Base-by-base conservation (phyloP, 352 stramenopile species). In the Globisporangium paddicum region DNA sequence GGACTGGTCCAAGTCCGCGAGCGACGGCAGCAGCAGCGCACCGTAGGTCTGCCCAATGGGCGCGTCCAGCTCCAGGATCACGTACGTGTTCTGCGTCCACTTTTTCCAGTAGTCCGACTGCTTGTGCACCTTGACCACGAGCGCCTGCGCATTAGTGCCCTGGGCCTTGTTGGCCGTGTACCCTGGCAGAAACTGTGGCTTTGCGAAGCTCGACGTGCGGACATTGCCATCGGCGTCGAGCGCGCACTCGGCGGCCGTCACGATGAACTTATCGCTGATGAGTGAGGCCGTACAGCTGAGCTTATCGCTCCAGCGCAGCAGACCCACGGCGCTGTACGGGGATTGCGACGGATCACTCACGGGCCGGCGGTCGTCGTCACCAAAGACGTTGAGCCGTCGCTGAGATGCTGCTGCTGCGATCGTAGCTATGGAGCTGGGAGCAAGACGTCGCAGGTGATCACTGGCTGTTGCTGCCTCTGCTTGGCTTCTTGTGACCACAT, bases 81-180 rank as follows among this genome's bases (percentile, higher is more conserved):
- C 79, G 58, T 91, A 91, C 28, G 71, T 77, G 48, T 87, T 73
- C 16, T 67, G 53, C 0, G 66, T 86, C 75, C 77, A 86, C 21
- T 81, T 67, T 34, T 71, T 75, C 80, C 80, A 90, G 53, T 72
- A 90, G 26, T 84, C 72, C 1, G 76, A 83, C 58, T 90, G 80
- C 26, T 74, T 77, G 64, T 90, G 72, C 26, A 88, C 66, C 48
- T 64, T 70, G 55, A 62, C 63, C 5, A 90, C 63, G 2, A 55
- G 58, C 0, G 67, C 67, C 16, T 45, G 62, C 41, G 35, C 48
- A 25, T 8, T 50, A 18, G 11, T n/a, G 14, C n/a, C 14, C n/a
- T n/a, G n/a, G 13, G 41, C 21, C 28, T 30, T 53, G 13, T 34
- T 13, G 5, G 40, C 56, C 3, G 28, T 18, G 57, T 76, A 60